Base-by-base conservation (phyloP, 2,329 filamentous ascomycete genomes). In the Aphanoascus verrucosus region DNA sequence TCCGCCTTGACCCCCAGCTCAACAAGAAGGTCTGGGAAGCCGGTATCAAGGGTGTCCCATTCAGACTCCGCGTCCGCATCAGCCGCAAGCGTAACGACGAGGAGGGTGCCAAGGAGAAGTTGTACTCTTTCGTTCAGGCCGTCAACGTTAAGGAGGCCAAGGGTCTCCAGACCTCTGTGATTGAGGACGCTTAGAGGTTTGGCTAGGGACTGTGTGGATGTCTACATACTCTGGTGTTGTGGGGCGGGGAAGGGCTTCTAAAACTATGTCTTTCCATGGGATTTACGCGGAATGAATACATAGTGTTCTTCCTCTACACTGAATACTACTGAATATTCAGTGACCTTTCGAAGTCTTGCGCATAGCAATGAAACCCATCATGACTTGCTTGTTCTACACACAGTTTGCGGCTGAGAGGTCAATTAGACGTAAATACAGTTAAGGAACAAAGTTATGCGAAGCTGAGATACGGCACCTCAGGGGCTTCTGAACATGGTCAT, bases 1-100 rank as follows among this genome's bases (percentile, higher is more conserved):
- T 98, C 78, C 93, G 93, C 69, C 78, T 98, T 72, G 93, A 98
- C 83, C 93, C 93, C 71, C 86, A 93, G 79, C 80, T 98, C 71
- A 98, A 98, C 86, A 98, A 98, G 88, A 97, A 98, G 84, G 91
- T 98, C 74, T 98, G 93, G 93, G 93, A 98, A 79, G 81, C 85
- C 72, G 93, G 93, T 76, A 84, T 98, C 81, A 98, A 97, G 87
- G 94, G 93, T 71, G 90, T 96, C 65, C 88, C 91, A 65, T 97
- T 85, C 86, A 86, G 94, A 77, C 82, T 98, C 68, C 91, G 93
- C 70, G 84, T 98, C 72, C 89, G 94, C 78, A 96, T 98, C 79
- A 95, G 89, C 72, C 88, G 93, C 78, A 94, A 94, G 85, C 88
- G 93, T 84, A 98, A 98, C 80, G 93, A 98, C 76, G 93, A 97